Evolutionary conservation across 2,329 filamentous ascomycete species (phyloP).

Genomic region (Cladosporium velox): DNA sequence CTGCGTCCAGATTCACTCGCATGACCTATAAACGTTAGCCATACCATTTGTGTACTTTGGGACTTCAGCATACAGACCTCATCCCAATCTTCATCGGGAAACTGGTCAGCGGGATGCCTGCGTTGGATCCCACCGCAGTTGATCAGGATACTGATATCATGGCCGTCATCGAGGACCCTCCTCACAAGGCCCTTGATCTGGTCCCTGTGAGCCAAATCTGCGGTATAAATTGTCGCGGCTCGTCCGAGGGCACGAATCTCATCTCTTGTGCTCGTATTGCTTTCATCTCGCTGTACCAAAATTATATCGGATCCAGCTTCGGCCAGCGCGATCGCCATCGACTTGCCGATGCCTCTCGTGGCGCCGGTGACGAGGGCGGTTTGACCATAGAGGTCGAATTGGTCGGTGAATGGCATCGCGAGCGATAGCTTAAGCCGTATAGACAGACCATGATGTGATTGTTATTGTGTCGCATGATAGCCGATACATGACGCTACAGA

Average conservation of each 20-base stretch:
- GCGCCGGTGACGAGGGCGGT: conserved; percentile 53
- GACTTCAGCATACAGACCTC: conserved; percentile 54
- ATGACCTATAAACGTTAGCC: conserved; percentile 41
- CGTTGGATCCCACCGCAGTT: conserved; percentile 88
- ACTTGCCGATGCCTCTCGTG: conserved; percentile 53
- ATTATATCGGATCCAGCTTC: conserved; percentile 54
- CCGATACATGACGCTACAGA: neutral
- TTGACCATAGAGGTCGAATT: conserved; percentile 53
- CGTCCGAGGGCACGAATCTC: conserved; percentile 66
- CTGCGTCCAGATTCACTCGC: conserved; percentile 81
- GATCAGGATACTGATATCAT: conserved; percentile 73
- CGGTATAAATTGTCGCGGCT: conserved; percentile 66
- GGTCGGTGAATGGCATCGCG: conserved; percentile 43
- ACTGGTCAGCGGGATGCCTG: conserved; percentile 72
- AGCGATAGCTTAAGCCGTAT: too few relatives aligned
- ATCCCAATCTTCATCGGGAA: conserved; percentile 76
- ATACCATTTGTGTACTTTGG: neutral
- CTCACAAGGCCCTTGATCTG: conserved; percentile 63
- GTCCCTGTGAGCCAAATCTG: conserved; percentile 64
- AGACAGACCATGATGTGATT: neutral
- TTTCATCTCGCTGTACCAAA: conserved; percentile 58
- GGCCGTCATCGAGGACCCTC: conserved; percentile 60
- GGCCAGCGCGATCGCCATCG: conserved; percentile 53
- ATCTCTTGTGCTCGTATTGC: conserved; percentile 59
- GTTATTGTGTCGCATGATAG: neutral